A percentile compares a stretch with the other conserved stretches of the same genome.
These are phyloP conservation scores for Tilletia walkeri DNA, from an alignment of 1,284 basidiomycete species.

Conservation along the genomic window DNA sequence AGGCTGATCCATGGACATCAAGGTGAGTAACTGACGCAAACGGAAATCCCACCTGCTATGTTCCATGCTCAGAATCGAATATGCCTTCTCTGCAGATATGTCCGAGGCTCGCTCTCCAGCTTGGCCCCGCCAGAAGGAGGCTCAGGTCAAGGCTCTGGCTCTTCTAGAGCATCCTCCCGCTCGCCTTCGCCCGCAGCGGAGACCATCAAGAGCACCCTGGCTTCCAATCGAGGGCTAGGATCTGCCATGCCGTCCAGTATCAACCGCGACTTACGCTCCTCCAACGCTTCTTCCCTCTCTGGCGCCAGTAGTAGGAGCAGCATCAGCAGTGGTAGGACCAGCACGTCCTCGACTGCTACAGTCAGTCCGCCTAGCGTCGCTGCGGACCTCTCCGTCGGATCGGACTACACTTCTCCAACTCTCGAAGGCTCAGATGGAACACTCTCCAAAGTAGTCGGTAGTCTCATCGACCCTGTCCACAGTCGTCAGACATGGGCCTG, in stretches of 20 bases:
- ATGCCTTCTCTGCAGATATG: not conserved
- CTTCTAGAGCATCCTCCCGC: not conserved
- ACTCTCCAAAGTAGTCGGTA: conserved; percentile 42
- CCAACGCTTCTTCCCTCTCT: not conserved
- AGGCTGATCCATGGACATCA: conserved; percentile 5
- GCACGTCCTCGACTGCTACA: not conserved
- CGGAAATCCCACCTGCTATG: no score
- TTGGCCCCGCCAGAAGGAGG: not conserved
- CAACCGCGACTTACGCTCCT: not conserved
- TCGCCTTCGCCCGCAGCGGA: conserved; percentile 2
- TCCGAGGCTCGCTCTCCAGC: not conserved
- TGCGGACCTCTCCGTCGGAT: not conserved
- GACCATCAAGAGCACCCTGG: not conserved
- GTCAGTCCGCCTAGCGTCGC: not conserved
- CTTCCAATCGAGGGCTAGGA: not conserved
- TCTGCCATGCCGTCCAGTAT: conserved; percentile 1
- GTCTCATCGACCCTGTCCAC: conserved; percentile 37
- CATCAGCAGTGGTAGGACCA: not conserved
- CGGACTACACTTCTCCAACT: conserved; percentile 34
- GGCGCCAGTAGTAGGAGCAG: no score
- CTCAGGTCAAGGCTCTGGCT: not conserved
- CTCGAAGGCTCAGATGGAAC: conserved; percentile 35
- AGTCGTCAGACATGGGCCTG: conserved; percentile 40
- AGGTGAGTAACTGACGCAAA: no score
- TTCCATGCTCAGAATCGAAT: no score